Conservation (phyloP, 352 stramenopile species). For the Phytophthora litchii region DNA sequence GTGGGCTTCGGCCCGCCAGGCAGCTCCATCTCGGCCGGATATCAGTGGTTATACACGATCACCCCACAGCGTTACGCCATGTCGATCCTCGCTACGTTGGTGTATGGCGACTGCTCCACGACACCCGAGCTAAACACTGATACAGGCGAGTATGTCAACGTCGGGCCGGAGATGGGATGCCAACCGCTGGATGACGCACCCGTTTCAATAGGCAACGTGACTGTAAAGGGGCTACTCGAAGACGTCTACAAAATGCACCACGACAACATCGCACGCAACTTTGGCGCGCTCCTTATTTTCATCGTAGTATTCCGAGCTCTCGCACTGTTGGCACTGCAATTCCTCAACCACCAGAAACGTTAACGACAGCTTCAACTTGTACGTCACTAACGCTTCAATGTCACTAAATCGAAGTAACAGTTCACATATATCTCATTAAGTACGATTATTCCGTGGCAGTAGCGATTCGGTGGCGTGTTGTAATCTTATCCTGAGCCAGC, state of each 20-base stretch:
- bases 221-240: constrained; percentile 16
- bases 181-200: constrained; percentile 14
- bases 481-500: constrained; percentile 7
- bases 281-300: constrained; percentile 16
- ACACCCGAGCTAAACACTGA: not conserved
- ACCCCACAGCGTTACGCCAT: constrained; percentile 15
- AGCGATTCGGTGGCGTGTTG: no score
- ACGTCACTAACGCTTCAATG: not conserved
- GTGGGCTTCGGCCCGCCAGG: constrained; percentile 47
- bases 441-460: no score
- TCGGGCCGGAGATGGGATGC: constrained; percentile 21
- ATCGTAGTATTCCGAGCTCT: constrained; percentile 18
- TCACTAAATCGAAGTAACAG: no score
- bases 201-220: constrained; percentile 20
- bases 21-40: constrained; percentile 25
- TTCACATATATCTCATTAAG: no score
- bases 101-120: constrained; percentile 20
- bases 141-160: constrained; percentile 3
- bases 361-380: constrained; percentile 6
- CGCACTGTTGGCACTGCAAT: constrained; percentile 22
- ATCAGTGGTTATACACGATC: constrained; percentile 31
- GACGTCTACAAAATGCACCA: constrained; percentile 24
- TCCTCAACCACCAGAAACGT: constrained; percentile 28
- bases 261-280: constrained; percentile 18
- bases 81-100: constrained; percentile 7